A percentile compares a stretch with the other conserved stretches of the same genome.
These are phyloP conservation scores for Pyrus hybrid DNA, from an alignment of 331 rosid species.

Conservation along the genomic window DNA sequence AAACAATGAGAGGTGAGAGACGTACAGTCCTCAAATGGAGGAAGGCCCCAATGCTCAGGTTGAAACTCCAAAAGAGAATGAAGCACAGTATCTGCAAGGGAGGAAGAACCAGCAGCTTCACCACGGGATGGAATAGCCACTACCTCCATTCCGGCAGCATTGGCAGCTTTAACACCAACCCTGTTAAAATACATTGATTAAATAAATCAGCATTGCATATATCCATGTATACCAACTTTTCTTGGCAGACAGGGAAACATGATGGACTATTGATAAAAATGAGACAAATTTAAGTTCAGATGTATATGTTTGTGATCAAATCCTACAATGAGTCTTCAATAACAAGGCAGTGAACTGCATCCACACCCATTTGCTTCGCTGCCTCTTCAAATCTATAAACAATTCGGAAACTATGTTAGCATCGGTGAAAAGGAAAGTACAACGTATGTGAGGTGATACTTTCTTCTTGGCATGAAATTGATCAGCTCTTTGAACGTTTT, in stretches of 20 bases:
- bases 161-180: conserved; percentile 80
- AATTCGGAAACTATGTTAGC: not conserved
- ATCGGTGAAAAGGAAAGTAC: not conserved
- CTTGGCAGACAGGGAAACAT: too few relatives aligned
- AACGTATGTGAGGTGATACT: not conserved
- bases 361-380: conserved; percentile 61
- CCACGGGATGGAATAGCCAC: conserved; percentile 53
- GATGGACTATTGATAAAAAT: not conserved
- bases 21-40: conserved; percentile 73
- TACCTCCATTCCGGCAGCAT: conserved; percentile 69
- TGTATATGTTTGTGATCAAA: not conserved
- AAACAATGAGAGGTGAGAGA: not conserved
- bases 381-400: conserved; percentile 72
- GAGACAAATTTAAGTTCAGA: not conserved
- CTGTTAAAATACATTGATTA: conserved; percentile 22
- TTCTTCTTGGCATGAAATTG: not conserved
- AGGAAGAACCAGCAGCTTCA: conserved; percentile 51
- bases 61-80: conserved; percentile 67
- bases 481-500: not conserved
- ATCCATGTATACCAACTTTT: not conserved
- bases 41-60: conserved; percentile 78
- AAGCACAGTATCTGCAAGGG: conserved; percentile 58
- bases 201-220: not conserved
- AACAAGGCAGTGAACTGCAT: conserved; percentile 52
- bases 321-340: conserved; percentile 82